These are phyloP conservation scores for Fusarium incarnatum DNA, from an alignment of 2,329 filamentous ascomycete species.

Conservation along the genomic window DNA sequence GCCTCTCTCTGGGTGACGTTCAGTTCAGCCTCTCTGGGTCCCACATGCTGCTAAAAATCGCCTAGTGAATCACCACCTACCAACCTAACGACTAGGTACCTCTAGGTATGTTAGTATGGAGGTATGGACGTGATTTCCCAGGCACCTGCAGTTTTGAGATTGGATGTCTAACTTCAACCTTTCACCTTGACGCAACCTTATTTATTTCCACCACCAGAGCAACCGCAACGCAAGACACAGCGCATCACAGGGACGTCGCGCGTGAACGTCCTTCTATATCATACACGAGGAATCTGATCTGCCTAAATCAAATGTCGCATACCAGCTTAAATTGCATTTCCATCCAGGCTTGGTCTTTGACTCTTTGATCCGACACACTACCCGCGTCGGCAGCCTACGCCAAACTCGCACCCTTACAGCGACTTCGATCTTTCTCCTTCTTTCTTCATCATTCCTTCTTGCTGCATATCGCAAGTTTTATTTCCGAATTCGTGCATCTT, in stretches of 20 bases:
- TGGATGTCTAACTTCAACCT: constrained; percentile 11
- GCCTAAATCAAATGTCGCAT: constrained; percentile 45
- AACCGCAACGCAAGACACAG: background rate
- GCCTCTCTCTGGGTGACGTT: constrained; percentile 27
- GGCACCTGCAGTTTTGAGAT: background rate
- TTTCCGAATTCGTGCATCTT: no score
- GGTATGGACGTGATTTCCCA: background rate
- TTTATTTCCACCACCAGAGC: background rate
- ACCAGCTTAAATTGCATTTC: constrained; percentile 28
- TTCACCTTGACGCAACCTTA: constrained; percentile 10
- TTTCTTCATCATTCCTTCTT: background rate
- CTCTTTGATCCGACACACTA: constrained; percentile 34
- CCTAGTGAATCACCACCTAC: constrained; percentile 13
- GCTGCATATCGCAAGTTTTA: background rate
- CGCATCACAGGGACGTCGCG: constrained; percentile 3
- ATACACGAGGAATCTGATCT: background rate
- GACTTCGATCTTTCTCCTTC: background rate
- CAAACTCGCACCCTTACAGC: background rate
- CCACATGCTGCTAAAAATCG: constrained; percentile 3
- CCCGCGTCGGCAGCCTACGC: constrained; percentile 16
- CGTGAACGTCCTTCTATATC: background rate
- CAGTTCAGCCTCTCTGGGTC: constrained; percentile 36
- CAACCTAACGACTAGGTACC: background rate
- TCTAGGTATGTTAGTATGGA: background rate
- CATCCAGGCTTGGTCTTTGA: constrained; percentile 18